Conservation (phyloP, 139 green algal genomes). For the Mychonastes homosphaera region DNA sequence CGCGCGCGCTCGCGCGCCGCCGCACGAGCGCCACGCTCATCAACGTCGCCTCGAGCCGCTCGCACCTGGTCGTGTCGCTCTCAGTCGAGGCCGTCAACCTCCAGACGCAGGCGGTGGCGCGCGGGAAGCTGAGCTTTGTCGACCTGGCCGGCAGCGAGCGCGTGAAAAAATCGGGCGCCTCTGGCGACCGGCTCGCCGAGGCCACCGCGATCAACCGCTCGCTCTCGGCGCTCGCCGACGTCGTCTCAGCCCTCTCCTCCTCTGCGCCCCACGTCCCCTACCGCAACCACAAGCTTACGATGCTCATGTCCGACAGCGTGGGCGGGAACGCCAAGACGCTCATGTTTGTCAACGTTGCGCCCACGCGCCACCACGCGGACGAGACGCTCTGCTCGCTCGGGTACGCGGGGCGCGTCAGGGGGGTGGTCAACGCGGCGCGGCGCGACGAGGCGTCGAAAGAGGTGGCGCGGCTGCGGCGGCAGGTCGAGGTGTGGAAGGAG, state of each 20-base stretch:
- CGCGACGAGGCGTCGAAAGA: slow-evolving; percentile 82
- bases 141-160: slow-evolving; percentile 91
- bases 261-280: slow-evolving; percentile 84
- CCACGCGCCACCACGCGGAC: slow-evolving; percentile 79
- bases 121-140: slow-evolving; percentile 91
- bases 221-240: slow-evolving; percentile 86
- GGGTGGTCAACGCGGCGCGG: slow-evolving; percentile 83
- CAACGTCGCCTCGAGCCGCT: slow-evolving; percentile 80
- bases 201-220: slow-evolving; percentile 98
- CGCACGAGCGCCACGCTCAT: slow-evolving; percentile 57
- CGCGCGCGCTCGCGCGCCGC: slow-evolving; percentile 44
- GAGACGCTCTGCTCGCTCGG: slow-evolving; percentile 78
- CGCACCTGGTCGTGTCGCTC: slow-evolving; percentile 90
- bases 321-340: slow-evolving; percentile 70
- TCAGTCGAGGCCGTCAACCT: slow-evolving; percentile 89
- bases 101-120: slow-evolving; percentile 77
- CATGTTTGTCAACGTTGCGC: slow-evolving; percentile 69
- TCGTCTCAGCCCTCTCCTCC: slow-evolving; percentile 84
- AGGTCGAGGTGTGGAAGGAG: slow-evolving; percentile 91
- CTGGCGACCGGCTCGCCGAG: slow-evolving; percentile 92
- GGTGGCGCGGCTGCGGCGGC: slow-evolving; percentile 61
- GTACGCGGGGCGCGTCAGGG: slow-evolving; percentile 84
- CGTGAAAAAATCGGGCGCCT: slow-evolving; percentile 86
- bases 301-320: slow-evolving; percentile 83
- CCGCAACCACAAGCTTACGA: slow-evolving; percentile 98